Evolutionary conservation across 2,329 filamentous ascomycete genomes (phyloP).

Genomic region (Fusarium sp.): DNA sequence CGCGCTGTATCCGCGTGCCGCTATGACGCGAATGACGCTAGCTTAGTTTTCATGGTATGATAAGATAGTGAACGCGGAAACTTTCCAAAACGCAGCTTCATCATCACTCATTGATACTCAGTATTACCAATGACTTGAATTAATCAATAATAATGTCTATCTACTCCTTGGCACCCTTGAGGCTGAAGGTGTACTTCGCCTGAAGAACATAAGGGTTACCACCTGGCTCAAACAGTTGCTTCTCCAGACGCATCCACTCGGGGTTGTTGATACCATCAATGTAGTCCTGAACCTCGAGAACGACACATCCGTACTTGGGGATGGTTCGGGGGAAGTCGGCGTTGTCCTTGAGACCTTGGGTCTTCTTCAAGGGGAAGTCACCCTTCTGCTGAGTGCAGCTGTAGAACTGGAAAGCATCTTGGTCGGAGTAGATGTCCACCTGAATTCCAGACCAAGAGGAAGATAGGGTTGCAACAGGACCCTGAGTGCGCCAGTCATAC

Average conservation of each 20-base stretch:
- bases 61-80: background rate
- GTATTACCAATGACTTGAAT: background rate
- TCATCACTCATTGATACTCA: background rate
- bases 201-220: constrained; percentile 72
- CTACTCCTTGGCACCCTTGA: constrained; percentile 52
- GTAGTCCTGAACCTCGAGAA: constrained; percentile 93
- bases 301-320: constrained; percentile 84
- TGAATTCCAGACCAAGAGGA: constrained; percentile 85
- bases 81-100: background rate
- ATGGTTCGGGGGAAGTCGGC: constrained; percentile 71
- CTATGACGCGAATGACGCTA: no score
- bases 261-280: constrained; percentile 95
- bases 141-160: rapidly evolving
- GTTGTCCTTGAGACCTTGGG: constrained; percentile 72
- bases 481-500: constrained; percentile 72
- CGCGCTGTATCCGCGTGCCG: constrained; percentile 20
- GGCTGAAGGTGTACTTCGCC: constrained; percentile 71
- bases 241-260: constrained; percentile 78
- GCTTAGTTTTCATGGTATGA: no score
- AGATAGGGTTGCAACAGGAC: constrained; percentile 74
- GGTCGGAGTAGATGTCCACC: constrained; percentile 84
- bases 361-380: constrained; percentile 74
- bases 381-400: constrained; percentile 84
- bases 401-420: constrained; percentile 91
- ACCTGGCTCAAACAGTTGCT: constrained; percentile 71